phyloP scores from a whole-genome alignment of 1,139 yeast genomes.

The Zygoascus meyerae region DNA sequence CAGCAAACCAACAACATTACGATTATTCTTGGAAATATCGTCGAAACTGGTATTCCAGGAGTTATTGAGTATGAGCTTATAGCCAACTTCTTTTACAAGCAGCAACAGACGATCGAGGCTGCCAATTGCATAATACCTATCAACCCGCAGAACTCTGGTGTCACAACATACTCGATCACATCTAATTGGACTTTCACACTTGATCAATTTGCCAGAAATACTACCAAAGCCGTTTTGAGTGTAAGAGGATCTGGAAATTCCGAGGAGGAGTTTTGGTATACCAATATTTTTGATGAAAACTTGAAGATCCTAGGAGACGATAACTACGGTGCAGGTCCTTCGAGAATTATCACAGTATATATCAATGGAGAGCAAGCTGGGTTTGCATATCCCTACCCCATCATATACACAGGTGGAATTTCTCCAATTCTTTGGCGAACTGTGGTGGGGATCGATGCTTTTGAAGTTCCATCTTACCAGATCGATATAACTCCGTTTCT shows the following conservation, averaged over 20 bases:
- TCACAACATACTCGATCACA: neutral
- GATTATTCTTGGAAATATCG: constrained; percentile 61
- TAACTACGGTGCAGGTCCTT: constrained; percentile 37
- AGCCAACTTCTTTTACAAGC: constrained; percentile 42
- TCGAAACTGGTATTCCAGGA: constrained; percentile 54
- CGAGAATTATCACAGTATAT: constrained; percentile 33
- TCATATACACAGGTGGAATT: constrained; percentile 71
- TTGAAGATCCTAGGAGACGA: constrained; percentile 1
- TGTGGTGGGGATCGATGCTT: constrained; percentile 65
- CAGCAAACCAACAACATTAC: constrained; percentile 35
- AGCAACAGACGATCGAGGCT: neutral
- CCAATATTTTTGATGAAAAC: constrained; percentile 21
- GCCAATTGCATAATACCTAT: constrained; percentile 4
- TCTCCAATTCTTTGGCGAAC: constrained; percentile 78
- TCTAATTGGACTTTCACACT: constrained; percentile 5
- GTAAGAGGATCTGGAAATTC: constrained; percentile 70
- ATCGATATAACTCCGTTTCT: constrained; percentile 63
- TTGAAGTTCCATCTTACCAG: constrained; percentile 61
- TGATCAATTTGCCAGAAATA: constrained; percentile 42
- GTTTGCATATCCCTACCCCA: constrained; percentile 37
- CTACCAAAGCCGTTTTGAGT: constrained; percentile 53
- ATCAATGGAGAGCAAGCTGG: constrained; percentile 34
- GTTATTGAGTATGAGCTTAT: constrained; percentile 50
- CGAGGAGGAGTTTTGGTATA: constrained; percentile 81
- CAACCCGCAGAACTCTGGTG: neutral